Base-by-base conservation (phyloP, 441 rosid genomes). In the Hura crepitans region DNA sequence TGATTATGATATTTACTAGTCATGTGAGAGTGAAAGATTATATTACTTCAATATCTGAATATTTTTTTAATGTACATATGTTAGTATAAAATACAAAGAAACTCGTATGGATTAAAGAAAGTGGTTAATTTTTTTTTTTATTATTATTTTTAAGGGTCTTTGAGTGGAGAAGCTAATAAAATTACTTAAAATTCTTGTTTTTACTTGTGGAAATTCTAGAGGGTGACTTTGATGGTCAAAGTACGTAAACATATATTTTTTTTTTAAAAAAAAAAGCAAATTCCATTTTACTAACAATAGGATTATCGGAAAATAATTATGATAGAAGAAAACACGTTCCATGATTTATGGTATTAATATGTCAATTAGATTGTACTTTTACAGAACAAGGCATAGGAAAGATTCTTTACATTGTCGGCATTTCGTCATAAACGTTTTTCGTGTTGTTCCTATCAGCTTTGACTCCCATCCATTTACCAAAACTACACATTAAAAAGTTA, bases 241-340 rank as follows among this genome's bases (percentile, higher is more conserved):
- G 25, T 53, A 53, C 28, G 57, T 53, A 22, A 53, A 53, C 28
- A 53, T 20, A 53, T 20, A n/a, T n/a, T n/a, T n/a, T n/a, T n/a
- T n/a, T n/a, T n/a, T 20, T 22, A 39, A 60, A 35, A 20, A 9
- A 11, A 37, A 15, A 60, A 7, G 0, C n/a, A 58, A 28, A 53
- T 53, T 30, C 33, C 28, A 27, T 11, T 55, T 55, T 23, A 55
- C 27, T 27, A 55, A 55, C n/a, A 55, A 27, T 11, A 42, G 4
- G 4, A 8, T 5, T 37, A 37, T 9, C 46, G 2, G 46, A 12
- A 42, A 42, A 42, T 9, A 42, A 22, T 22, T 6, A 7, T n/a
- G 11, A 20, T 23, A 22, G 18, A 25, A 62, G n/a, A 51, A 66
- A 17, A 55, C 65, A 63, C 0, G 33, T 20, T 64, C 75, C 70